phyloP scores from a whole-genome alignment of 768 basidiomycete species.

The Chalciporus pseudorubinellus region DNA sequence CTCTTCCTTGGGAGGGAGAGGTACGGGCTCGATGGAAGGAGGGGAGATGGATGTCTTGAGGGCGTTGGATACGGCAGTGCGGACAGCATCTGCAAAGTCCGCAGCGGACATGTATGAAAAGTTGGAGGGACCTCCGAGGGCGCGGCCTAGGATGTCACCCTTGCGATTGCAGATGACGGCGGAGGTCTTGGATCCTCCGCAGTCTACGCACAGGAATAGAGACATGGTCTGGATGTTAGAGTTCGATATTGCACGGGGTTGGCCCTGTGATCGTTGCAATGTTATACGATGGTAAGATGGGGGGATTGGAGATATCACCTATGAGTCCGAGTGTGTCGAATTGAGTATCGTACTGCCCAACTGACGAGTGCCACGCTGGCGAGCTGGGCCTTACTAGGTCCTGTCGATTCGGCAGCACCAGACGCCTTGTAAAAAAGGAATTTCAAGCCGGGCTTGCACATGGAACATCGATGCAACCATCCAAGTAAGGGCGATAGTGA shows the following conservation, averaged over 20 bases:
- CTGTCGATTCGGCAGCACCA: neutral
- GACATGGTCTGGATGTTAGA: slow-evolving; percentile 37
- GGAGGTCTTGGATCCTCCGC: slow-evolving; percentile 87
- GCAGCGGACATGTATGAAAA: slow-evolving; percentile 71
- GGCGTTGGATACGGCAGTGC: slow-evolving; percentile 50
- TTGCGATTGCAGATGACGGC: slow-evolving; percentile 59
- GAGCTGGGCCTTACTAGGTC: neutral
- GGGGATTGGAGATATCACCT: neutral
- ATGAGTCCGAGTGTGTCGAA: neutral
- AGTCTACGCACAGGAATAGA: slow-evolving; percentile 80
- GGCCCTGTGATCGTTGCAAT: neutral
- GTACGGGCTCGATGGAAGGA: slow-evolving; percentile 34
- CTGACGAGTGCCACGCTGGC: neutral
- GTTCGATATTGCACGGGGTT: neutral
- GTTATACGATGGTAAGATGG: neutral
- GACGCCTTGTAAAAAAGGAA: neutral
- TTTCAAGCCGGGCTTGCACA: neutral
- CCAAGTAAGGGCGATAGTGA: neutral
- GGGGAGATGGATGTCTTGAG: slow-evolving; percentile 45
- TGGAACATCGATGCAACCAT: neutral
- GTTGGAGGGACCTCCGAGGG: slow-evolving; percentile 77
- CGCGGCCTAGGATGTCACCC: slow-evolving; percentile 66
- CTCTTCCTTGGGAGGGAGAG: slow-evolving; percentile 38
- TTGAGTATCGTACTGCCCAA: neutral
- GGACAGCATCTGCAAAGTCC: slow-evolving; percentile 57